Base-by-base conservation (phyloP, 108 stramenopile genomes). In the Mediolabrus comicus region DNA sequence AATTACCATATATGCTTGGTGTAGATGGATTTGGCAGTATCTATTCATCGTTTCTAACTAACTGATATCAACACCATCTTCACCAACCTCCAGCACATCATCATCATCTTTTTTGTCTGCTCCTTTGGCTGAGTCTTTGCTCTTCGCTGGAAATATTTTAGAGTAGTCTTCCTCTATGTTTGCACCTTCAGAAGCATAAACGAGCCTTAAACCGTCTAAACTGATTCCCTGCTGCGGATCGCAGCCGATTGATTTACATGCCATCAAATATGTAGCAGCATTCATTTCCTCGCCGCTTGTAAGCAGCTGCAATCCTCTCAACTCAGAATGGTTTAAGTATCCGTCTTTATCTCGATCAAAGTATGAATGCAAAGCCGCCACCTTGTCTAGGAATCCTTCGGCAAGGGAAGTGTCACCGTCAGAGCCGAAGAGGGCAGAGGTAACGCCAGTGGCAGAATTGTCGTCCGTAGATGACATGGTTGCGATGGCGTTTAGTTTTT, bases 311-410 rank as follows among this genome's bases (percentile, higher is more conserved):
- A 61, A 51, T 43, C 46, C 39, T 51, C 46, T 51, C 49, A 61
- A 51, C 46, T 61, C 60, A 4, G 24, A 25, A 51, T 61, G 60
- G 17, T 61, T 61, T 1, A 61, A 46, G 19, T 19, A 61, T 3
- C 60, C 60, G 9, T 60, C 59, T 41, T 60, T 39, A 41, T 60
- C 59, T 16, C 22, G 14, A 41, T 60, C 59, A 5, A 60, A 60
- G 34, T 14, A 12, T 22, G 34, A 35, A 36, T 60, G 59, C 11
- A 60, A 30, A 0, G 65, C 59, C 29, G 46, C 55, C 19, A 84
- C 83, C 33, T 70, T 71, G 53, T 77, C 75, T 17, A 56, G 53
- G 60, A 82, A 78, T 7, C 46, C 53, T 53, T 77, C 80, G 19
- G 75, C 80, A 35, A 73, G 66, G 32, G 65, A 66, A 16, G 41